phyloP scores from a whole-genome alignment of 2,329 filamentous ascomycete genomes.

The Lachnellula hyalina region DNA sequence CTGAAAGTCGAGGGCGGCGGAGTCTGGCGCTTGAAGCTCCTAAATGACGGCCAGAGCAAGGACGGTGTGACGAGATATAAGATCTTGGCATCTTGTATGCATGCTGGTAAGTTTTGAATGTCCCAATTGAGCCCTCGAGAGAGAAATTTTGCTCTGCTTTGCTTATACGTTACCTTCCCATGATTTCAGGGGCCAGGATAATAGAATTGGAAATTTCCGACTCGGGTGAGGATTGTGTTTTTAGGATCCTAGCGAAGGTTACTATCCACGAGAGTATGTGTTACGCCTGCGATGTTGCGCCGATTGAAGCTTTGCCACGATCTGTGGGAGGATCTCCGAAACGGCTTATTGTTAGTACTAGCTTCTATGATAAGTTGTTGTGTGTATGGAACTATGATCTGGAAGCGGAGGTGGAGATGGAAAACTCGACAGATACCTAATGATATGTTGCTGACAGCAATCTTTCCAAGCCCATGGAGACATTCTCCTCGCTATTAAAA shows the following conservation, averaged over 20 bases:
- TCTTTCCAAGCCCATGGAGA: neutral
- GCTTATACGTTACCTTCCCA: too few species aligned
- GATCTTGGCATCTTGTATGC: slow-evolving; percentile 89
- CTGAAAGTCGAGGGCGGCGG: slow-evolving; percentile 61
- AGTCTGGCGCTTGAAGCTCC: slow-evolving; percentile 79
- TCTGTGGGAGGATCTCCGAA: slow-evolving; percentile 14
- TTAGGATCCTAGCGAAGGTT: slow-evolving; percentile 64
- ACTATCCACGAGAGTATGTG: slow-evolving; percentile 93
- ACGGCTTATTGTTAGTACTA: slow-evolving; percentile 59
- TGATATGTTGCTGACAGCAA: neutral
- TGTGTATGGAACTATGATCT: slow-evolving; percentile 55
- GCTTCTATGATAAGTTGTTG: slow-evolving; percentile 69
- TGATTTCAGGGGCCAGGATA: neutral
- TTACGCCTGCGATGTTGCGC: slow-evolving; percentile 73
- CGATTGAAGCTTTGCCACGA: slow-evolving; percentile 24
- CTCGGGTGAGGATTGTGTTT: slow-evolving; percentile 41
- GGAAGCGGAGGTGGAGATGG: neutral
- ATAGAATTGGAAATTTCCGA: slow-evolving; percentile 5
- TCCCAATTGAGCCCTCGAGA: neutral
- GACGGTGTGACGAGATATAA: slow-evolving; percentile 31
- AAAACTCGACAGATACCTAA: neutral
- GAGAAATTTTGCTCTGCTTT: too few species aligned
- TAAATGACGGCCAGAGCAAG: slow-evolving; percentile 32
- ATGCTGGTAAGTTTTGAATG: slow-evolving; percentile 57
- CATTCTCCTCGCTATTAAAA: too few species aligned